Evolutionary conservation across 345 rosid genomes (phyloP).

Genomic region (Citrus unshiu): DNA sequence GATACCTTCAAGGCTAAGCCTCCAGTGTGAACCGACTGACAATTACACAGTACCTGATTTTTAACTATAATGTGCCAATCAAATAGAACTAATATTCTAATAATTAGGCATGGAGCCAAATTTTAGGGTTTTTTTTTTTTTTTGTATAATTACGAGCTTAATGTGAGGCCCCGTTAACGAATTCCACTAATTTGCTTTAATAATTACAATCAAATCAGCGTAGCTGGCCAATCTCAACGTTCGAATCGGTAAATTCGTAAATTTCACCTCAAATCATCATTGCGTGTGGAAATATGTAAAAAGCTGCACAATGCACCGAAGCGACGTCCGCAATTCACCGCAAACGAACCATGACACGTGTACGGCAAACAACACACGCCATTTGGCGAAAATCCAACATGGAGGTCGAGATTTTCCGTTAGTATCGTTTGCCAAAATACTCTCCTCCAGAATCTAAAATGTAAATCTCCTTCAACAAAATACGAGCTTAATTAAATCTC

Average conservation of each 20-base stretch:
- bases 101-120: neutral
- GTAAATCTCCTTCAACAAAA: neutral
- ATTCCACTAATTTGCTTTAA: neutral
- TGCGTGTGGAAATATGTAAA: neutral
- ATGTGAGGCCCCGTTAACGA: neutral
- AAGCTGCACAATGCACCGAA: neutral
- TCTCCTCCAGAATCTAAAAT: no score
- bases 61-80: neutral
- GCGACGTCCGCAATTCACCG: neutral
- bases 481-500: neutral
- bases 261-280: neutral
- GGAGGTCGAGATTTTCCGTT: no score
- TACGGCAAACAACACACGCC: neutral
- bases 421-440: no score
- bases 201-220: neutral
- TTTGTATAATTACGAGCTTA: neutral
- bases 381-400: neutral
- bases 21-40: neutral
- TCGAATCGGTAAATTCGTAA: neutral
- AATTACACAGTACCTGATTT: neutral
- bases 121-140: neutral
- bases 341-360: neutral
- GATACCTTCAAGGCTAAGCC: neutral
- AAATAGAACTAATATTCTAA: neutral
- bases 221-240: neutral